Evolutionary conservation across 192 early-diverging fungal species (phyloP), one percentile per base, ranked within the genome.

Genomic region (Phlyctochytrium bullatum): DNA sequence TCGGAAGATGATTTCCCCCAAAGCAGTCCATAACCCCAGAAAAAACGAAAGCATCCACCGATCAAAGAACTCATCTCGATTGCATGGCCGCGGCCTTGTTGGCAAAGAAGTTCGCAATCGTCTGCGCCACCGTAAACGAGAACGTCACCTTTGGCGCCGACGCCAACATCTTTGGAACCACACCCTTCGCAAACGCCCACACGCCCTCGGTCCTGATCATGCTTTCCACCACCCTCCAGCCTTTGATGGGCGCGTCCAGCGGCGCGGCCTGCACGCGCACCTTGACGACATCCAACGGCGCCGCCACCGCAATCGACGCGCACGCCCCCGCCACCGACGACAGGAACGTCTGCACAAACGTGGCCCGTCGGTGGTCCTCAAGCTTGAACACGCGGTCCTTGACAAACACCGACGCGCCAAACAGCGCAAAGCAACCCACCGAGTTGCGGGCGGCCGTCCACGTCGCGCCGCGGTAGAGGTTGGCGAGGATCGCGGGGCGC

Each of bases 261-360:
- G 91, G 88, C 51, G 90, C 87, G 56, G 90, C 90, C 79, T 97
- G 94, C 76, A 97, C 92, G 56, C 94, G 88, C n/a, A 92, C 93
- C 86, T 97, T 97, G 79, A 97, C 89, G 16, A 97, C 93, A 76
- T 97, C 94, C 72, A 97, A 84, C 6, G 94, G 94, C 25, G 92
- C 89, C 14, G 93, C 91, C 23, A 97, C 88, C 6, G 90, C 88
- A 72, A 97, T 89, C 56, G 91, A 92, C 17, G 92, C 91, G 34
- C 90, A 80, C 16, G 94, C 90, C 27, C 93, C 94, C 59, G 88
- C 91, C 59, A 95, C 89, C 32, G 92, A 93, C 6, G 92, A 84
- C 65, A 86, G 85, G 76, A 94, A 93, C 82, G 90, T 92, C 71
- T 97, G 94, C 65, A 90, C 77, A 75, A 94, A 93, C 23, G 94